Conservation (phyloP, 129 eudicot genomes). For the Artemisia annua region DNA sequence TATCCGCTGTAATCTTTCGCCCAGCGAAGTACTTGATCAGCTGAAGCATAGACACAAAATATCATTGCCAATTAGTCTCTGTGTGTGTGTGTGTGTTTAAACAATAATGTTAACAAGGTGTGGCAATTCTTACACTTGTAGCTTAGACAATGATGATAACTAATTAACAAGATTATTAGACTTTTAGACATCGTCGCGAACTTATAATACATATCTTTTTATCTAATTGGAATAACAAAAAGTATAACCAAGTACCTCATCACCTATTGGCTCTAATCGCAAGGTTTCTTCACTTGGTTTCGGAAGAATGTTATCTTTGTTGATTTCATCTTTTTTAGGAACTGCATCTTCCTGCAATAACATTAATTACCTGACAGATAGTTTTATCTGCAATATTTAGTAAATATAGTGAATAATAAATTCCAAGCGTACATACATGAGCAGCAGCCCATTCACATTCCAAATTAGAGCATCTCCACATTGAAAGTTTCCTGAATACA, state of each 20-base stretch:
- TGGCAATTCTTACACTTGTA: background rate
- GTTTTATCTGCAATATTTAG: background rate
- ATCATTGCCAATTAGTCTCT: no score
- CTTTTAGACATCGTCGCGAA: no score
- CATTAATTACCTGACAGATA: background rate
- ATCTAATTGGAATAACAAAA: no score
- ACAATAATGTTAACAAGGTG: background rate
- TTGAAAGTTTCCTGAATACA: conserved; percentile 47
- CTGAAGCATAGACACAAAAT: no score
- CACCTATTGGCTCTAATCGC: no score
- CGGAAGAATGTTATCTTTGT: conserved; percentile 32
- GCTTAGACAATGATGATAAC: conserved; percentile 12
- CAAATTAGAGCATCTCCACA: conserved; percentile 67
- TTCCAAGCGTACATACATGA: conserved; percentile 44
- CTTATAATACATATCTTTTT: no score
- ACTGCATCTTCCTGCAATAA: background rate
- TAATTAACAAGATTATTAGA: no score
- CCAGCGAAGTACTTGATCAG: no score
- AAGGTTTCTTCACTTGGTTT: no score
- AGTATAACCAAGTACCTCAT: no score
- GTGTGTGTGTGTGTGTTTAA: no score
- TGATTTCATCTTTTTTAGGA: background rate
- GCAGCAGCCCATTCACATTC: conserved; percentile 87
- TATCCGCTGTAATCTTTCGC: no score
- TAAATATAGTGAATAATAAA: conserved; percentile 15